Evolutionary conservation across 2,329 filamentous ascomycete species (phyloP).

Genomic region (Scedosporium apiospermum): DNA sequence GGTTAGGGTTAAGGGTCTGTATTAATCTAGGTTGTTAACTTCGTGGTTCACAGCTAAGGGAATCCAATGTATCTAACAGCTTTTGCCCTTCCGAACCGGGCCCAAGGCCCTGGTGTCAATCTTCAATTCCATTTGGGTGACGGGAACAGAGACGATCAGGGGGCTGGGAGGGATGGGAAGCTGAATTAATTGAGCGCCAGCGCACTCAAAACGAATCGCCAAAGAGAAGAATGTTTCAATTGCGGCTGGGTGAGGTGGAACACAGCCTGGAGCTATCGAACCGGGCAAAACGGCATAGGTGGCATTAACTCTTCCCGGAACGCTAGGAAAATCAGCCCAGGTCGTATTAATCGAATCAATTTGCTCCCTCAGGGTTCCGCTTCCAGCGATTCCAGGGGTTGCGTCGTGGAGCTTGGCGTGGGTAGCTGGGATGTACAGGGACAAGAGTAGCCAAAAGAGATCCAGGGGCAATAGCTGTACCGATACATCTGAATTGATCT

Average conservation of each 20-base stretch:
- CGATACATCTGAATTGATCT: background rate
- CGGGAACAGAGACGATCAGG: background rate
- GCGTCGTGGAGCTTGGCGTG: background rate
- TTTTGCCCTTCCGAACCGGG: no score
- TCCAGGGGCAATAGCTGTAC: background rate
- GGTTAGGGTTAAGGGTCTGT: no score
- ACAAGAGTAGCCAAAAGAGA: background rate
- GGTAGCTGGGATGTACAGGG: background rate
- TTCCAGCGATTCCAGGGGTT: background rate
- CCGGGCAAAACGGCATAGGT: conserved; percentile 1
- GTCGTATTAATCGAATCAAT: background rate
- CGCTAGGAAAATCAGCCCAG: background rate
- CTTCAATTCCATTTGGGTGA: no score
- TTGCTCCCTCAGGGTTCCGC: background rate
- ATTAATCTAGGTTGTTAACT: no score
- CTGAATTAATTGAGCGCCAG: background rate
- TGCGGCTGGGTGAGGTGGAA: background rate
- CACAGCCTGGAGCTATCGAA: background rate
- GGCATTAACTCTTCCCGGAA: conserved; percentile 4
- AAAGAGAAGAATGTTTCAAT: background rate
- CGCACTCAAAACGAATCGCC: background rate
- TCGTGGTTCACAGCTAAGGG: no score
- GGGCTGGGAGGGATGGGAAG: background rate
- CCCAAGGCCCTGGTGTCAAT: no score
- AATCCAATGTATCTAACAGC: no score